Percentiles rank a stretch among this genome's conserved stretches.
Evolutionary conservation across 768 basidiomycete genomes (phyloP).

Genomic region (Termitomyces heimii): DNA sequence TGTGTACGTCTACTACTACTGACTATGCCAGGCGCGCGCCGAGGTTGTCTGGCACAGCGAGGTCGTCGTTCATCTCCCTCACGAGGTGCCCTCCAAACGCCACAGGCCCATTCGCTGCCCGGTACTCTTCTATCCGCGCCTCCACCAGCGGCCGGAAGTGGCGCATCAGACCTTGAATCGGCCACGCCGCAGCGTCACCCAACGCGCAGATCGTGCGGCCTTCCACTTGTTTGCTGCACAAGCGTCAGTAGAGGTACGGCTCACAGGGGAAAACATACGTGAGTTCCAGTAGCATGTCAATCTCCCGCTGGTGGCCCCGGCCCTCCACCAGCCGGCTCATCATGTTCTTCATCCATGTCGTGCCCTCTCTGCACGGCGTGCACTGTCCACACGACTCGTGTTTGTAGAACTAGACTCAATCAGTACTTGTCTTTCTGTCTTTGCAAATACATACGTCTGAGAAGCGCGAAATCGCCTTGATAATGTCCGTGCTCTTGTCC

Average conservation of each 20-base stretch:
- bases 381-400: constrained; percentile 99
- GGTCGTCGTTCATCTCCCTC: constrained; percentile 58
- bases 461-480: constrained; percentile 92
- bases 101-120: constrained; percentile 71
- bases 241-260: neutral
- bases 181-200: constrained; percentile 98
- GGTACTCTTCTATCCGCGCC: constrained; percentile 74
- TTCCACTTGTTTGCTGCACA: constrained; percentile 84
- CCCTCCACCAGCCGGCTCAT: constrained; percentile 97
- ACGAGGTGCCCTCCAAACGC: constrained; percentile 81
- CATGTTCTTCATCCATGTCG: constrained; percentile 99
- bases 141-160: constrained; percentile 98
- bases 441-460: constrained; percentile 44
- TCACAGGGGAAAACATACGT: constrained; percentile 49
- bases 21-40: constrained; percentile 37
- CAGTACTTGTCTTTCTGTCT: neutral
- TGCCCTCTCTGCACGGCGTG: constrained; percentile 90
- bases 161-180: constrained; percentile 95
- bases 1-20: neutral
- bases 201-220: constrained; percentile 96
- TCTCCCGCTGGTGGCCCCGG: constrained; percentile 86
- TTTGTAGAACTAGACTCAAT: constrained; percentile 77
- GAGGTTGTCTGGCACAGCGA: constrained; percentile 72
- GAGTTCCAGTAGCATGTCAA: constrained; percentile 95
- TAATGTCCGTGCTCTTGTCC: constrained; percentile 96